Base-by-base conservation (phyloP, 768 basidiomycete genomes). In the Boletus rufocinnamomeus region DNA sequence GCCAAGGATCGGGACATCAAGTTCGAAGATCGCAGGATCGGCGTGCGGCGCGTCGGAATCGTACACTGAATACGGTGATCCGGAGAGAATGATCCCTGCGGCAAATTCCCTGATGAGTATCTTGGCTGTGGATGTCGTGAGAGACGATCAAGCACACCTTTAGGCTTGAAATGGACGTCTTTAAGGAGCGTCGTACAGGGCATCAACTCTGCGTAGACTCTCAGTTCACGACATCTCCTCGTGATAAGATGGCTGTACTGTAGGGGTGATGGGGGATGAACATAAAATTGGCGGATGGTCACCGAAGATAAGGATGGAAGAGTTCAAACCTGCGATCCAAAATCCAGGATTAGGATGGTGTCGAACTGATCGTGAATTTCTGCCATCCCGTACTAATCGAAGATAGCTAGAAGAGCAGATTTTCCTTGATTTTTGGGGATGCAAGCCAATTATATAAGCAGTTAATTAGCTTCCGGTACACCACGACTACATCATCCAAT, bases 201-300 rank as follows among this genome's bases (percentile, higher is more conserved):
- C 84, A 97, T 84, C 69, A 99, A 81, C 78, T 99, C 97, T 52
- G 96, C 96, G 70, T 98, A 98, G 54, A 99, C 93, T 55, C 93
- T 93, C 69, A 95, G 83, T 75, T 99, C 97, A 70, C 97, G 88
- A 82, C 96, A 98, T 85, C 97, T 83, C 71, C 97, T 80, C 8
- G 95, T 97, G 74, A 98, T 98, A 62, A 99, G 79, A 80, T 98
- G 97, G 63, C 95, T 95, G 75, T 96, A 96, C 94, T 96, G 72
- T 44, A 35, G 17, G 38, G 11, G 38, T 17, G 54, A 46, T 25
- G 41, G 21, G n/a, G n/a, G 23, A 21, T 11, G 17, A 43, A 61
- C 52, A 51, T 38, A 46, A 55, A 50, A 56, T 60, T 28, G 44
- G 58, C 17, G 35, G 50, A 9, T 40, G 52, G 59, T 60, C 57